These are phyloP conservation scores for Torulaspora delbrueckii DNA, from an alignment of 805 yeast genomes.

Conservation along the genomic window DNA sequence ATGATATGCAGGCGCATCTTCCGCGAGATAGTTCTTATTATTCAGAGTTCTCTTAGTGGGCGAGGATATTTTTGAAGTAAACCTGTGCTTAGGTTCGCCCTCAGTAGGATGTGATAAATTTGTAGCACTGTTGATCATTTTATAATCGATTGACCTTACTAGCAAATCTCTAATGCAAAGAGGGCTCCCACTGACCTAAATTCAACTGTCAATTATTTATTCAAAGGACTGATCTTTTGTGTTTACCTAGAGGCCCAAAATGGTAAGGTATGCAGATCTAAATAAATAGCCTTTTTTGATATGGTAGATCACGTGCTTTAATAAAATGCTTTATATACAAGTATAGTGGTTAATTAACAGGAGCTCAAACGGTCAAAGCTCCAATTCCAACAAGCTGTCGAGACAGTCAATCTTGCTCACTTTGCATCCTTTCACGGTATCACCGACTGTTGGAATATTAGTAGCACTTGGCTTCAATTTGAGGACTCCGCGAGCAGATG, in stretches of 20 bases:
- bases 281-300: not conserved
- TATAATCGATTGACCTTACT: not conserved
- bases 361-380: not conserved
- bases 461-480: slow-evolving; percentile 25
- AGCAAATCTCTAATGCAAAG: not conserved
- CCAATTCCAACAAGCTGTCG: slow-evolving; percentile 39
- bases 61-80: slow-evolving; percentile 11
- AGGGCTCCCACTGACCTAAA: not conserved
- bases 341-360: not conserved
- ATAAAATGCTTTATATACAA: not conserved
- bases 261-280: slow-evolving; percentile 1
- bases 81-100: slow-evolving; percentile 6
- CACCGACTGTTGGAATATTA: slow-evolving; percentile 41
- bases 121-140: not conserved
- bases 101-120: slow-evolving; percentile 5
- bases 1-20: not conserved
- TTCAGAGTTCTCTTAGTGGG: slow-evolving; percentile 16
- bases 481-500: slow-evolving; percentile 33
- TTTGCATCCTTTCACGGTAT: slow-evolving; percentile 37
- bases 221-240: slow-evolving; percentile 5
- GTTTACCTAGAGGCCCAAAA: slow-evolving; percentile 7
- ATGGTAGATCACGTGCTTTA: not conserved
- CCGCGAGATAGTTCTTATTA: slow-evolving; percentile 10
- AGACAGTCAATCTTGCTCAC: slow-evolving; percentile 42
- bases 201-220: not conserved